Evolutionary conservation across 1,284 basidiomycete genomes (phyloP), one percentile per base, ranked within the genome.

Genomic region (Farysia itapuensis): DNA sequence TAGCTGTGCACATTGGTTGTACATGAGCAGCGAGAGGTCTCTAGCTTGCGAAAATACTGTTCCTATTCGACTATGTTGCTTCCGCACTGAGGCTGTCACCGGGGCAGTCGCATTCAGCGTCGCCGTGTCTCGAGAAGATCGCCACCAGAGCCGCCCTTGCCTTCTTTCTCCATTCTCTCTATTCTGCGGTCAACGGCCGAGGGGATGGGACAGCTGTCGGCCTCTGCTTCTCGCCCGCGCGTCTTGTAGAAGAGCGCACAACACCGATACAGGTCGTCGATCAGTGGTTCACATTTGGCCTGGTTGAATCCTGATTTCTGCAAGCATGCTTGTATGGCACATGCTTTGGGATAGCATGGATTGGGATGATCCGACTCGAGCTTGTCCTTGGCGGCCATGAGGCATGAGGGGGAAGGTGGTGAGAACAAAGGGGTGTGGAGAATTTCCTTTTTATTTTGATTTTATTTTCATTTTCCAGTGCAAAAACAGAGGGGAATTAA

Each of bases 261-360:
- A 57, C 73, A 75, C 6, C 64, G 49, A 31, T 74, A 72, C 11
- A 75, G 56, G 21, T 67, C 61, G 39, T 66, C 56, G 20, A 75
- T 56, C 23, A 71, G 44, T 28, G 56, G 37, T 28, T 71, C 56
- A 43, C 73, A 75, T n/a, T 54, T 56, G 4, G 68, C 57, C 35
- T 74, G 73, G 35, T 73, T 47, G 42, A 57, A 73, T 33, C 53
- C 53, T 13, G 60, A 53, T 24, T 56, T 63, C 35, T 72, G 66
- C 20, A 75, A 57, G 43, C 73, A 75, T 8, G 44, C 41, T 30
- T 75, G 73, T 29, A 75, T 70, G 6, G 51, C 61, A 48, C 73
- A 75, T 9, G 71, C 71, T 19, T 48, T 35, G 5, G 67, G 61
- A 46, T 75, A 64, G 59, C 72, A 75, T 19, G 70, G 70, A 24